Percentiles rank a stretch among this genome's conserved stretches.
These are phyloP conservation scores for Cutaneotrichosporon mucoides DNA, from an alignment of 1,284 basidiomycete genomes.

Conservation along the genomic window DNA sequence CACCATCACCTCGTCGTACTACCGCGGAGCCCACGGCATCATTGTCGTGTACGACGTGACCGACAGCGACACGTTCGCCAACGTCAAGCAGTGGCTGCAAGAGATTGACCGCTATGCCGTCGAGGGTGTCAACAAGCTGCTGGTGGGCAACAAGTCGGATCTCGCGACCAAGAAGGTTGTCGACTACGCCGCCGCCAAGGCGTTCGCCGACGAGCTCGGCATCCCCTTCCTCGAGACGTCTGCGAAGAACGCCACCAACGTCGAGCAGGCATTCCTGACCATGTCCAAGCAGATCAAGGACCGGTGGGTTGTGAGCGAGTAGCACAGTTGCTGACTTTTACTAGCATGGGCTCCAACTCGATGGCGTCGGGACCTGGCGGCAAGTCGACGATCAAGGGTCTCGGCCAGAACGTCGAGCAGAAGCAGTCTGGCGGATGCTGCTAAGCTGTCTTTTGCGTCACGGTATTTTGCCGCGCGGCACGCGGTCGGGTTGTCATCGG, in stretches of 20 bases:
- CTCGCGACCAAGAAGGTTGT: constrained; percentile 98
- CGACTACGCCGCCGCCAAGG: constrained; percentile 95
- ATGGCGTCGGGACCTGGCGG: constrained; percentile 51
- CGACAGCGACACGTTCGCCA: constrained; percentile 80
- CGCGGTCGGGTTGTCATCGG: not conserved
- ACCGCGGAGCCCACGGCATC: constrained; percentile 90
- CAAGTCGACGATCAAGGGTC: constrained; percentile 54
- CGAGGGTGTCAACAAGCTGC: constrained; percentile 96
- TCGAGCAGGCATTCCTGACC: constrained; percentile 99
- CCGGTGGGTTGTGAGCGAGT: constrained; percentile 49
- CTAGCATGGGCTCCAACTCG: constrained; percentile 55
- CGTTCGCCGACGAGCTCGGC: constrained; percentile 91
- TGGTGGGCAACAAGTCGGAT: constrained; percentile 98
- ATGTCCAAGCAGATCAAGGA: constrained; percentile 99
- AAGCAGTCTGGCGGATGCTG: constrained; percentile 71
- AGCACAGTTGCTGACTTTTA: too few relatives aligned
- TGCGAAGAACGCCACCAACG: constrained; percentile 97
- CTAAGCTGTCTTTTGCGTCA: constrained; percentile 43
- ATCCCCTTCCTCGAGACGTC: constrained; percentile 99
- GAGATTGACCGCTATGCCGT: constrained; percentile 99
- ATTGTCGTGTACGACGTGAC: constrained; percentile 99
- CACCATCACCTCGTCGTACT: constrained; percentile 96
- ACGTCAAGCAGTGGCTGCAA: constrained; percentile 99
- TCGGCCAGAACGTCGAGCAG: constrained; percentile 71
- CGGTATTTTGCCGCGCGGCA: not conserved